Evolutionary conservation across 495 filamentous ascomycete genomes (phyloP), one percentile per base, ranked within the genome.

Genomic region (Lasiosphaeriaceae sp.): DNA sequence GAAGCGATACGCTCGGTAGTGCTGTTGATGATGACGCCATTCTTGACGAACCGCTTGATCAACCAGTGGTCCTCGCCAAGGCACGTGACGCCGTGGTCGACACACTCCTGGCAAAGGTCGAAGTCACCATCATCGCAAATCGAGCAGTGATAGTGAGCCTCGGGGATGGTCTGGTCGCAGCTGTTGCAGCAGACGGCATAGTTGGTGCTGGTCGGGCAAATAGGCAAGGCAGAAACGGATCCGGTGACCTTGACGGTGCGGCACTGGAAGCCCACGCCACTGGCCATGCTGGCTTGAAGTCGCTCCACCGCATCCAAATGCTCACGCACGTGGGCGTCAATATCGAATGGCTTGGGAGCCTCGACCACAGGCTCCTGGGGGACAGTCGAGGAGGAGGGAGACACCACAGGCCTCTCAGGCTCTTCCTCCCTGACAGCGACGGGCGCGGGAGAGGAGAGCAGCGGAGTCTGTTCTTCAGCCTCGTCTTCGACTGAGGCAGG

Each of bases 121-220:
- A 90, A 99, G 71, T 99, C 95, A 26, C 94, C 94, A 51, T 86
- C 78, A 59, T 96, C 90, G 71, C 95, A 99, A 53, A 85, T 88
- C 64, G 89, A 87, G 77, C 94, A 99, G 73, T 99, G 94, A 70
- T 89, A 99, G 66, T 99, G 94, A 21, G 81, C 82, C 60, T 90
- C 84, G 34, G 85, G 78, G 62, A 97, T 90, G 34, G 84, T 80
- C 21, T 73, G 72, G 53, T 92, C 84, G 66, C 94, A 99, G 64
- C 84, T 81, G 74, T 99, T 96, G 83, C 94, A 99, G 77, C 88
- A 96, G 50, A 98, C 91, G n/a, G 77, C 74, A 47, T 79, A 78
- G 46, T 74, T 65, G 53, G 61, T 54, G 46, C 65, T 60, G 26
- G 55, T 52, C 2, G 1, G 12, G 39, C 14, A 16, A 12, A 14